Conservation (phyloP, 768 basidiomycete genomes). For the Auriscalpium vulgare region DNA sequence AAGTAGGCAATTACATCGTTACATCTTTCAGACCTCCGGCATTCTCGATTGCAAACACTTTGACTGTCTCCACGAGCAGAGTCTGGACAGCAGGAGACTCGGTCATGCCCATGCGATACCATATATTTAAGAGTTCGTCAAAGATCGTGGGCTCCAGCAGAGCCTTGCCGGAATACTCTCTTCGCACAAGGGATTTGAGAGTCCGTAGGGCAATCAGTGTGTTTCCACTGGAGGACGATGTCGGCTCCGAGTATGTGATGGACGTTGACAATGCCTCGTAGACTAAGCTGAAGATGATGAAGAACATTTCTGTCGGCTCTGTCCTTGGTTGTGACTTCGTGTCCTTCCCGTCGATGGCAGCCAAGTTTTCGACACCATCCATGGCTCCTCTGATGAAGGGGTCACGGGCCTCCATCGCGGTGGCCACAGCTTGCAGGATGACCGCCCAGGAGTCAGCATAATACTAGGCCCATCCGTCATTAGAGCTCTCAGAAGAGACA, state of each 20-base stretch:
- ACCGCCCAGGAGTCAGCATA: slow-evolving; percentile 77
- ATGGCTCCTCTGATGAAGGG: slow-evolving; percentile 69
- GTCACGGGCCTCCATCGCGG: slow-evolving; percentile 65
- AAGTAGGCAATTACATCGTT: background rate
- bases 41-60: slow-evolving; percentile 34
- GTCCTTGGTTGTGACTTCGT: slow-evolving; percentile 25
- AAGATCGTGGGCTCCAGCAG: slow-evolving; percentile 78
- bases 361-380: slow-evolving; percentile 53
- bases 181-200: slow-evolving; percentile 70
- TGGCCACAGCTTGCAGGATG: slow-evolving; percentile 80
- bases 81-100: slow-evolving; percentile 67
- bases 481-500: background rate
- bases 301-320: slow-evolving; percentile 80
- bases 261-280: slow-evolving; percentile 77
- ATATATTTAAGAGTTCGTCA: slow-evolving; percentile 83
- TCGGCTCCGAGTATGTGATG: slow-evolving; percentile 47
- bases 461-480: slow-evolving; percentile 46
- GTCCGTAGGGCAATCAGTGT: slow-evolving; percentile 62
- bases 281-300: slow-evolving; percentile 85
- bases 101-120: slow-evolving; percentile 85
- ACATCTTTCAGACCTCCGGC: slow-evolving; percentile 31
- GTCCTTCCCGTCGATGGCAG: slow-evolving; percentile 19
- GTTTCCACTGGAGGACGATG: slow-evolving; percentile 31
- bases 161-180: slow-evolving; percentile 74
- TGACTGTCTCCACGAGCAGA: slow-evolving; percentile 63